phyloP scores from a whole-genome alignment of 331 rosid species.

The Arachis monticola region DNA sequence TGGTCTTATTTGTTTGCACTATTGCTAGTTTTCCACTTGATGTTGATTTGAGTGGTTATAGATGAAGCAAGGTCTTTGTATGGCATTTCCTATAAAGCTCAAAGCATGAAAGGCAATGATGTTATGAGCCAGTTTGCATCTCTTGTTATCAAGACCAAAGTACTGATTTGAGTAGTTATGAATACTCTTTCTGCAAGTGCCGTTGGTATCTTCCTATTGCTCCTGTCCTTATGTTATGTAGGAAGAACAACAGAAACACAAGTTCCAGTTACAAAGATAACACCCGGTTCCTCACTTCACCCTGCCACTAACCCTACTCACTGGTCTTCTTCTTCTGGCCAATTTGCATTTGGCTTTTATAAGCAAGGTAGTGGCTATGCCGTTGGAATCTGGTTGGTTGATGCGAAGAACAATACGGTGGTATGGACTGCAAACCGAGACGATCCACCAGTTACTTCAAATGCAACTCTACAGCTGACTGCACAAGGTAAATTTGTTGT shows the following conservation, averaged over 20 bases:
- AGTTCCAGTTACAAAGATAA: background rate
- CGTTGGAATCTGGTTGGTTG: conserved; percentile 47
- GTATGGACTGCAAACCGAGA: conserved; percentile 61
- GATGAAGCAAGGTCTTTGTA: too few species aligned
- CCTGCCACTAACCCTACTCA: conserved; percentile 7
- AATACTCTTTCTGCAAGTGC: background rate
- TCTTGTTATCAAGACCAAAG: background rate
- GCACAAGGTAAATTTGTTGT: conserved; percentile 38
- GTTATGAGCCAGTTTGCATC: background rate
- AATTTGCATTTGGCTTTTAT: conserved; percentile 64
- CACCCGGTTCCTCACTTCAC: conserved; percentile 40
- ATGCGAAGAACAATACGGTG: conserved; percentile 14
- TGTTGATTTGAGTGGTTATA: background rate
- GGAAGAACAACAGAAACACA: conserved; percentile 1
- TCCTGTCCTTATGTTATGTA: background rate
- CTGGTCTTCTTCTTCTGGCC: conserved; percentile 59
- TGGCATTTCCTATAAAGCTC: background rate
- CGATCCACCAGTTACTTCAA: conserved; percentile 40
- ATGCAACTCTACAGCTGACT: conserved; percentile 48
- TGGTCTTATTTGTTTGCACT: background rate
- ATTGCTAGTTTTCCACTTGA: background rate
- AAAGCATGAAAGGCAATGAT: background rate
- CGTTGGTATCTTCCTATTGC: background rate
- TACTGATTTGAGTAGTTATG: conserved; percentile 26
- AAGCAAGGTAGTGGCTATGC: conserved; percentile 41